A percentile compares a stretch with the other conserved stretches of the same genome.
These are phyloP conservation scores for Haplographium delicatum DNA, from an alignment of 495 filamentous ascomycete genomes.

Conservation along the genomic window DNA sequence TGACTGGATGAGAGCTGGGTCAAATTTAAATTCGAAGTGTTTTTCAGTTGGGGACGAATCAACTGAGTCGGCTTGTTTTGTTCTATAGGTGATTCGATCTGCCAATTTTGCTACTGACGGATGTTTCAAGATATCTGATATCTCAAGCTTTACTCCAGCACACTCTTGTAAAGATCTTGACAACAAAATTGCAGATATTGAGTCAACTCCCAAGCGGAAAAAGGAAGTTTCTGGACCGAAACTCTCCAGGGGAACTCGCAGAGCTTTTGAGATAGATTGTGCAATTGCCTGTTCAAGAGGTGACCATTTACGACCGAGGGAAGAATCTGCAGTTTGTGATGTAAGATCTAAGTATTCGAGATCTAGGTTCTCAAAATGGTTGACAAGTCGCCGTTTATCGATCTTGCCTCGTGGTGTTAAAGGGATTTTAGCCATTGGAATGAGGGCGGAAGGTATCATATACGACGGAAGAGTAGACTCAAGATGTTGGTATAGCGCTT, in stretches of 20 bases:
- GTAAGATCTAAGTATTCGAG: slow-evolving; percentile 18
- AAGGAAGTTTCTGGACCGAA: slow-evolving; percentile 49
- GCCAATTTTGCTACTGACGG: slow-evolving; percentile 52
- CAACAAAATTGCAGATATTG: slow-evolving; percentile 70
- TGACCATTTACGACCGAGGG: slow-evolving; percentile 31
- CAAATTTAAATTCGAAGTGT: slow-evolving; percentile 30
- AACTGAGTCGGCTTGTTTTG: not conserved
- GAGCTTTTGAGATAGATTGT: slow-evolving; percentile 42
- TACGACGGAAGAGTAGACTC: slow-evolving; percentile 49
- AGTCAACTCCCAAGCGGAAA: slow-evolving; percentile 69
- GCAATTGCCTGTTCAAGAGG: slow-evolving; percentile 41
- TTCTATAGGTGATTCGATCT: slow-evolving; percentile 3
- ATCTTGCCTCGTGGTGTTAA: slow-evolving; percentile 60
- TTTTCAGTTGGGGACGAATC: not conserved
- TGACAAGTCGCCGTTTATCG: slow-evolving; percentile 43
- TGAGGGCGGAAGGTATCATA: slow-evolving; percentile 61
- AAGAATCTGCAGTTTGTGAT: slow-evolving; percentile 14
- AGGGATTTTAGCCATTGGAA: slow-evolving; percentile 61
- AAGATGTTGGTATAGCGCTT: slow-evolving; percentile 38
- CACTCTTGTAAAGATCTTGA: slow-evolving; percentile 43
- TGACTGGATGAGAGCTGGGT: slow-evolving; percentile 28
- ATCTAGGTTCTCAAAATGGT: slow-evolving; percentile 23
- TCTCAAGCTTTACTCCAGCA: slow-evolving; percentile 41
- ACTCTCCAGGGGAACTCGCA: slow-evolving; percentile 34
- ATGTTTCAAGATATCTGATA: slow-evolving; percentile 60